Base-by-base conservation (phyloP, 1,139 yeast species). In the Pneumocystis murina region DNA sequence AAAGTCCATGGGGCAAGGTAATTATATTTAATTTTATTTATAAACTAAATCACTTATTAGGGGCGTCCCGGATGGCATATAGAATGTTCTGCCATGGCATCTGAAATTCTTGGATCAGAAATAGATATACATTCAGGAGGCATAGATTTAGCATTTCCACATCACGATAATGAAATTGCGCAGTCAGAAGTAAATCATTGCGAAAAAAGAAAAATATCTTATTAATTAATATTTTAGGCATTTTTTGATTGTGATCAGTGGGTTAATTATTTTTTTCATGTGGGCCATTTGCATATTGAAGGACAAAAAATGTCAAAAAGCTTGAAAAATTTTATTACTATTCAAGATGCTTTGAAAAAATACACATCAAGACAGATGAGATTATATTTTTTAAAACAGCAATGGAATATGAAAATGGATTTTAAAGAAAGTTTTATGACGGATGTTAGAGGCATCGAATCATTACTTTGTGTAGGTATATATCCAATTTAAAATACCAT, bases 1-100 rank as follows among this genome's bases (percentile, higher is more conserved):
- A 80, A 2, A 88, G 96, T 1, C 91, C 94, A 57, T 92, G 97
- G 97, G 98, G 98, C 43, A 79, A 24, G 7, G 55, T 48, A 24
- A 12, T 20, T 24, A 24, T 10, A 24, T 24, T 48, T 48, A 14
- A 48, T 20, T 48, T 48, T 24, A 24, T 48, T 48, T 48, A 48
- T 24, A 24, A 48, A 48, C 24, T 48, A 48, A 48, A 24, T 24
- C 28, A 48, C 5, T 48, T 24, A 48, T 38, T 38, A 80, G 66
- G 99, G 98, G 62, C 86, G 99, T 74, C 99, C 99, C 2, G 99
- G 99, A 1, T 92, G 99, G 99, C 99, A 92, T 74, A 92, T 92
- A 74, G 99, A 92, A 76, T 92, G 99, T 79, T 90, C 97, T 6
- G 98, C 92, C 17, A 92, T 92, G 99, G 98, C 98, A 0, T 82